Evolutionary conservation across 2,329 filamentous ascomycete species (phyloP), one percentile per base, ranked within the genome.

Genomic region (Stenocarpella maydis): DNA sequence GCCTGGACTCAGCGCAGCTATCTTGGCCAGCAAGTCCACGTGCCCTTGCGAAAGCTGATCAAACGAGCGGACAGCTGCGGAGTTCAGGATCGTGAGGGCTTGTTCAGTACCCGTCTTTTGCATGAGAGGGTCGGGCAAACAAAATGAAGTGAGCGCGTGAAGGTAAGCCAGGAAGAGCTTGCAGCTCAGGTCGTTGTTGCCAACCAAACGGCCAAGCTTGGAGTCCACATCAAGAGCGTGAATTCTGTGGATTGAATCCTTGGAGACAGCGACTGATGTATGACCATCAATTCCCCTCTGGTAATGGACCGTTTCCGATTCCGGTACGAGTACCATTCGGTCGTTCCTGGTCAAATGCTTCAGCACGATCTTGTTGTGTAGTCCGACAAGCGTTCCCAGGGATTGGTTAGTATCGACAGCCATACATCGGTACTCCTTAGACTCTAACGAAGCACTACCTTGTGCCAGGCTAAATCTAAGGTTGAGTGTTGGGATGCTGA

Each of bases 141-240:
- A 86, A 54, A 82, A 81, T 0, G 87, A 86, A 0, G 88, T 90
- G 0, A 88, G 69, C 0, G 84, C 86, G 70, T 90, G 87, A 0
- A 90, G 75, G 34, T 85, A 85, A 8, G 78, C 78, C 0, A 88
- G 76, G 26, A 83, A 81, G 0, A 91, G 77, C 65, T 85, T 87
- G 75, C 85, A 86, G 12, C 83, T 79, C 0, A 89, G 55, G 15
- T 78, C 84, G 0, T 83, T 84, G 71, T 83, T 86, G 24, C 87
- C 85, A 0, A 81, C 69, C 0, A 92, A 73, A 3, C 83, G 78
- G 0, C 87, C 83, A 0, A 91, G 81, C 1, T 76, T 75, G 0
- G 72, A 53, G 69, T 91, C 85, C 0, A 91, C 74, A 0, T 75
- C 72, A 71, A 86, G 90, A 0, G 77, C 72, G 53, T 87, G 82